These are phyloP conservation scores for Xenoacremonium recifei DNA, from an alignment of 2,329 filamentous ascomycete genomes.

Conservation along the genomic window DNA sequence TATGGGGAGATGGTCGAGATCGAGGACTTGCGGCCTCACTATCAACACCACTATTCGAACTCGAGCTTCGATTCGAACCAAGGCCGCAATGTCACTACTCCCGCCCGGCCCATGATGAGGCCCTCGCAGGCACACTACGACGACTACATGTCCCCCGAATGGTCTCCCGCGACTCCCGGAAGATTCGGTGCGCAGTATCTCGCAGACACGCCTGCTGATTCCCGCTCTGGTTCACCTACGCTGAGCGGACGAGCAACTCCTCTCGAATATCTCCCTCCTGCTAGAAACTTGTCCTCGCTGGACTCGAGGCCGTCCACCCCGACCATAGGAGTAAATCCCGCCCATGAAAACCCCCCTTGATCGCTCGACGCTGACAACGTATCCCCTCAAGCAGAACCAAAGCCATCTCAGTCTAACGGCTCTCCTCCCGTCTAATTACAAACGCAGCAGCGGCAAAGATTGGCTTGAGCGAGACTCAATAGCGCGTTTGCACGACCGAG, in stretches of 20 bases:
- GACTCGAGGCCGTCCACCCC: slow-evolving; percentile 29
- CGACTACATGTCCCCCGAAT: slow-evolving; percentile 24
- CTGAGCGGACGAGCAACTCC: slow-evolving; percentile 26
- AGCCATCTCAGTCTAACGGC: slow-evolving; percentile 41
- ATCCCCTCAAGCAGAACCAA: slow-evolving; percentile 33
- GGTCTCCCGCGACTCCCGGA: slow-evolving; percentile 22
- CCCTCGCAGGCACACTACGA: slow-evolving; percentile 18
- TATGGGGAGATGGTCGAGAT: slow-evolving; percentile 36
- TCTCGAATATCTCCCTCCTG: slow-evolving; percentile 10
- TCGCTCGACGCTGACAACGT: slow-evolving; percentile 18
- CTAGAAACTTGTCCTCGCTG: slow-evolving; percentile 22
- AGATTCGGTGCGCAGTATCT: slow-evolving; percentile 24
- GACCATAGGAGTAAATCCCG: slow-evolving; percentile 28
- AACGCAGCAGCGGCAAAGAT: slow-evolving; percentile 29
- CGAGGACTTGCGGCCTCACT: slow-evolving; percentile 28
- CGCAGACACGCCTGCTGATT: slow-evolving; percentile 20
- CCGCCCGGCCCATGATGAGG: slow-evolving; percentile 15
- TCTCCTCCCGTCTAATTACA: slow-evolving; percentile 31
- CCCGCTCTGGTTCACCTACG: slow-evolving; percentile 26
- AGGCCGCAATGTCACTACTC: slow-evolving; percentile 26
- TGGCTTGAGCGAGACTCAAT: slow-evolving; percentile 32
- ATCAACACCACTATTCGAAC: slow-evolving; percentile 25
- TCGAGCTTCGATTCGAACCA: slow-evolving; percentile 24
- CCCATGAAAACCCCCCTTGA: slow-evolving; percentile 20
- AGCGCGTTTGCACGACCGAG: slow-evolving; percentile 40